Evolutionary conservation across 1,139 yeast genomes (phyloP).

Genomic region (Geotrichum candidum): DNA sequence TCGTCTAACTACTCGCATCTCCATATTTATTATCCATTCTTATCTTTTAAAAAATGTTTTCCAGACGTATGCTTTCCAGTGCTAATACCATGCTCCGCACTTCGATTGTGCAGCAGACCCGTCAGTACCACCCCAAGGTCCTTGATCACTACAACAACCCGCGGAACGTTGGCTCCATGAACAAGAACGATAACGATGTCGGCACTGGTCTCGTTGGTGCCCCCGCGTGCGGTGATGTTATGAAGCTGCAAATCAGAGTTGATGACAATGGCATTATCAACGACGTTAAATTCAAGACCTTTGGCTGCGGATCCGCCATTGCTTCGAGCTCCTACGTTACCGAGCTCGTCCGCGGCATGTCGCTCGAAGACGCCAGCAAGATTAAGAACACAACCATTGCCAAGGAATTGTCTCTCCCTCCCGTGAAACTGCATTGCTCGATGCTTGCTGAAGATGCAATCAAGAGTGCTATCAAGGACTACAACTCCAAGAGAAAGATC

Average conservation of each 20-base stretch:
- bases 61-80: background rate
- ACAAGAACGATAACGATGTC: constrained; percentile 69
- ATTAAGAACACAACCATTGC: constrained; percentile 91
- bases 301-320: constrained; percentile 97
- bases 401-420: constrained; percentile 87
- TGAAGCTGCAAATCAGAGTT: constrained; percentile 93
- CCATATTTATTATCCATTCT: too few species aligned
- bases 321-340: constrained; percentile 94
- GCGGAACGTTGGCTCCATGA: constrained; percentile 89
- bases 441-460: constrained; percentile 99
- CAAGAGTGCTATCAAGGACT: constrained; percentile 93
- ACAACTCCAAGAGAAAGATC: constrained; percentile 56
- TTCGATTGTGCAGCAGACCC: background rate
- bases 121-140: constrained; percentile 36
- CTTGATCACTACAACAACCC: constrained; percentile 96
- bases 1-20: background rate
- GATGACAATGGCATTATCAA: constrained; percentile 85
- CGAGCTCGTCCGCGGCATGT: constrained; percentile 90
- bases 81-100: background rate
- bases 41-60: background rate
- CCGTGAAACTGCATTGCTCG: constrained; percentile 94
- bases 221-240: constrained; percentile 98
- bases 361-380: constrained; percentile 86
- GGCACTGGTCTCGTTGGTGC: constrained; percentile 97
- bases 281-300: constrained; percentile 95